Evolutionary conservation across 148 eudicot genomes (phyloP).

Genomic region (Hydrangea macrophylla): DNA sequence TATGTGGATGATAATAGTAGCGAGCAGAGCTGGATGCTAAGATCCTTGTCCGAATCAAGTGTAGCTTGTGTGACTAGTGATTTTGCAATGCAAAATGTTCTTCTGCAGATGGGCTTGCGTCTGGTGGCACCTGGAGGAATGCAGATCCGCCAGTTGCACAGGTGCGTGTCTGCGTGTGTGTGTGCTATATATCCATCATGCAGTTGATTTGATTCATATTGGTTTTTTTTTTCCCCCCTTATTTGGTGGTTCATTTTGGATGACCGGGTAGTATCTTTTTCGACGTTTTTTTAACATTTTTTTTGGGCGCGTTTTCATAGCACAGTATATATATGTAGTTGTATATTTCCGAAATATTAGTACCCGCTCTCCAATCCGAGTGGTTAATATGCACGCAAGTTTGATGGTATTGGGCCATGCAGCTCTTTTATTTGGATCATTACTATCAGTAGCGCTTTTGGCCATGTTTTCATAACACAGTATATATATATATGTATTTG

Average conservation of each 20-base stretch:
- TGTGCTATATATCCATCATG: not conserved
- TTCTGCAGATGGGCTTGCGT: slow-evolving; percentile 91
- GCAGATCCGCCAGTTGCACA: slow-evolving; percentile 95
- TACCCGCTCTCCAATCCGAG: too few species aligned
- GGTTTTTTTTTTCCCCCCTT: not conserved
- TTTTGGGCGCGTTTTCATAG: too few species aligned
- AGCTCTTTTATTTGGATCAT: too few species aligned
- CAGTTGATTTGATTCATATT: not conserved
- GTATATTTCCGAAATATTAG: too few species aligned
- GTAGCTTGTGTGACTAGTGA: slow-evolving; percentile 93
- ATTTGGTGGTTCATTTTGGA: too few species aligned
- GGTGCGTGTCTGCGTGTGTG: slow-evolving; percentile 34
- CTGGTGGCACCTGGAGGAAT: slow-evolving; percentile 96
- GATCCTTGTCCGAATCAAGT: slow-evolving; percentile 83
- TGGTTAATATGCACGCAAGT: too few species aligned
- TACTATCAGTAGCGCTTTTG: too few species aligned
- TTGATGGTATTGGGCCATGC: too few species aligned
- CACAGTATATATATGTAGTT: not conserved
- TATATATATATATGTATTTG: too few species aligned
- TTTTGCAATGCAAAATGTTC: slow-evolving; percentile 97
- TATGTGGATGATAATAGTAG: slow-evolving; percentile 65
- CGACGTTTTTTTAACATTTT: too few species aligned
- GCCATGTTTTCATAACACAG: too few species aligned
- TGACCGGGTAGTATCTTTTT: too few species aligned
- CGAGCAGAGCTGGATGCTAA: slow-evolving; percentile 89